These are phyloP conservation scores for Nemania bipapillata DNA, from an alignment of 2,329 filamentous ascomycete species.

Conservation along the genomic window DNA sequence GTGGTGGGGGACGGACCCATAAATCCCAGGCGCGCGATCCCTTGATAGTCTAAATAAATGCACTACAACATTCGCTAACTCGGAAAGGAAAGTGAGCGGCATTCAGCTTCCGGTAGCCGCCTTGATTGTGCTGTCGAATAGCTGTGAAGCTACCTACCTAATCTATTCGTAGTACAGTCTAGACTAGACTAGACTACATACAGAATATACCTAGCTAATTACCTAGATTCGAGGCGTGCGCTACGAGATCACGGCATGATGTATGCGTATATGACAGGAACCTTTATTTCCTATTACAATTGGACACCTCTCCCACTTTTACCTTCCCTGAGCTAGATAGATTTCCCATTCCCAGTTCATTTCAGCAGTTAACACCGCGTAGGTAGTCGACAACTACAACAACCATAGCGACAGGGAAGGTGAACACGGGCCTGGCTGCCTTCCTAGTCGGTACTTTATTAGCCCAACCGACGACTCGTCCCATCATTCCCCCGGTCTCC, in stretches of 20 bases:
- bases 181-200: too few relatives aligned
- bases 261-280: background rate
- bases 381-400: background rate
- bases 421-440: background rate
- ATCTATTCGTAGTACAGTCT: too few relatives aligned
- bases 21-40: background rate
- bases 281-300: background rate
- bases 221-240: too few relatives aligned
- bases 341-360: background rate
- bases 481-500: background rate
- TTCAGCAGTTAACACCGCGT: background rate
- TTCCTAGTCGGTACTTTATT: background rate
- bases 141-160: too few relatives aligned
- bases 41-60: background rate
- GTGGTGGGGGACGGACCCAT: constrained; percentile 27
- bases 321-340: background rate
- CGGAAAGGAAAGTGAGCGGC: constrained; percentile 11
- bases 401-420: background rate
- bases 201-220: too few relatives aligned
- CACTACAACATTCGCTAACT: constrained; percentile 12
- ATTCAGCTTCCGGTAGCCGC: constrained; percentile 8
- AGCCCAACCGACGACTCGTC: constrained; percentile 9
- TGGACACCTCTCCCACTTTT: constrained; percentile 11
- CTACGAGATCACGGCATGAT: constrained; percentile 1
- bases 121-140: too few relatives aligned